These are phyloP conservation scores for Cladochytrium tenue DNA, from an alignment of 371 early-diverging fungal species.

Conservation along the genomic window DNA sequence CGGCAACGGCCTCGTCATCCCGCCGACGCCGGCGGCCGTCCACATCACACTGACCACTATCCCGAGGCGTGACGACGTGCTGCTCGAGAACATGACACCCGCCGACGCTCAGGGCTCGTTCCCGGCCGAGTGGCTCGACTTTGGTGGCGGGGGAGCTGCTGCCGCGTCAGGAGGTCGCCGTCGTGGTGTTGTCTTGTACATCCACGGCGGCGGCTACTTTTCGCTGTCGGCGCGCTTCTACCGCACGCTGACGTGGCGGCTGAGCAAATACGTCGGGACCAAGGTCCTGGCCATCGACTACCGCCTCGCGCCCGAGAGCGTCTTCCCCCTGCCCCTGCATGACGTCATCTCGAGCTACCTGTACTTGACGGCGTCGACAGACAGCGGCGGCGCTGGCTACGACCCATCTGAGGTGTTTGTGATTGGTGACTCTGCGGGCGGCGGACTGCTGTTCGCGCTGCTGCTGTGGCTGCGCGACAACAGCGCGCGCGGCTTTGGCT, in stretches of 20 bases:
- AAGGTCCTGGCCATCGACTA: slow-evolving; percentile 61
- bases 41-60: no score
- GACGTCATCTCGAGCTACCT: slow-evolving; percentile 76
- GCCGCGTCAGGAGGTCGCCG: no score
- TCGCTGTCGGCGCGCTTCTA: slow-evolving; percentile 34
- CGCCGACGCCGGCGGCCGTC: no score
- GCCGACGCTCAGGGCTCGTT: no score
- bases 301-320: slow-evolving; percentile 77
- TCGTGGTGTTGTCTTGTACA: no score
- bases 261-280: slow-evolving; percentile 12
- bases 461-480: slow-evolving; percentile 36
- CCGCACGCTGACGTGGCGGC: slow-evolving; percentile 17
- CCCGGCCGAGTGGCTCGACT: no score
- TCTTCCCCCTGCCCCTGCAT: slow-evolving; percentile 80
- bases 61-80: no score
- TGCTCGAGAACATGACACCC: no score
- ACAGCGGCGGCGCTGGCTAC: no score
- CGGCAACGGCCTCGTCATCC: no score
- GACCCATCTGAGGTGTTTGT: slow-evolving; percentile 64
- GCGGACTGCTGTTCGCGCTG: slow-evolving; percentile 29
- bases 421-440: slow-evolving; percentile 83
- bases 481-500: slow-evolving; percentile 70
- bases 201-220: slow-evolving; percentile 70
- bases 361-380: no score
- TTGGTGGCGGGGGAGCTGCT: no score